Conservation (phyloP, 805 yeast species). For the Suhomyces sp. region DNA sequence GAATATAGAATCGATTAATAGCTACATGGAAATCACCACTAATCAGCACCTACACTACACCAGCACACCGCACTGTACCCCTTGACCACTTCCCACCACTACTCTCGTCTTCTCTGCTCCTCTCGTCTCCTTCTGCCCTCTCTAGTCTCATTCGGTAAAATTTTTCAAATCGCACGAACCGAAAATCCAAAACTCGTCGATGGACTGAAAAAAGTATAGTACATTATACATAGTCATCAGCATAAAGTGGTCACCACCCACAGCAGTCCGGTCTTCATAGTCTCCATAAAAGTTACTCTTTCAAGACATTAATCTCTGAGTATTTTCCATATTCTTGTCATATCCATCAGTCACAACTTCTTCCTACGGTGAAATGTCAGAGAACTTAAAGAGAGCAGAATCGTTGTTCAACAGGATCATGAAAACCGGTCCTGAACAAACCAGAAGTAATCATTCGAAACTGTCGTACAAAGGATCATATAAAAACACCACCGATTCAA, state of each 20-base stretch:
- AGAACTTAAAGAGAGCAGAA: constrained; percentile 46
- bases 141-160: background rate
- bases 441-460: constrained; percentile 5
- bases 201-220: background rate
- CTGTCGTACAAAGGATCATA: constrained; percentile 3
- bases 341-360: background rate
- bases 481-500: constrained; percentile 2
- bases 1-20: too few relatives aligned
- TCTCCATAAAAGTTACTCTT: too few relatives aligned
- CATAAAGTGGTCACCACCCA: background rate
- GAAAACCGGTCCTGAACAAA: constrained; percentile 26
- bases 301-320: too few relatives aligned
- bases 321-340: background rate
- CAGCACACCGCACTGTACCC: background rate
- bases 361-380: constrained; percentile 31
- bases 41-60: background rate
- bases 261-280: background rate
- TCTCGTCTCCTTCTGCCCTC: background rate
- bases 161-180: constrained; percentile 1
- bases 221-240: background rate
- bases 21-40: background rate
- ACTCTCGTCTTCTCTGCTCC: background rate
- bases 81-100: background rate
- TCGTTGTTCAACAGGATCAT: constrained; percentile 45
- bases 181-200: background rate